Evolutionary conservation across 1,284 basidiomycete species (phyloP).

Genomic region (Leccinum subfulvum): DNA sequence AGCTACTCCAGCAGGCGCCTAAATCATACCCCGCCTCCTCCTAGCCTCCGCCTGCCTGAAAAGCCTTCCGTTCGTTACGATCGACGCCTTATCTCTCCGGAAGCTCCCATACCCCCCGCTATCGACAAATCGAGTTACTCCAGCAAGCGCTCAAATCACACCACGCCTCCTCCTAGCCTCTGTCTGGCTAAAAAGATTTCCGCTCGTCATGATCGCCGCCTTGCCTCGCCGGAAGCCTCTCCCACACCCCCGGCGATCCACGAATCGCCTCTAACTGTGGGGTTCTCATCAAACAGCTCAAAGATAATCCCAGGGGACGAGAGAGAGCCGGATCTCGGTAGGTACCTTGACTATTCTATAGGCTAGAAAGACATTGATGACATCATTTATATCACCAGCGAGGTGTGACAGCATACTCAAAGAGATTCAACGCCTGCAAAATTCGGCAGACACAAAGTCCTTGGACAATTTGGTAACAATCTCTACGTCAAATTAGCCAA

Average conservation of each 20-base stretch:
- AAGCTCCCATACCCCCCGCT: background rate
- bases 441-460: background rate
- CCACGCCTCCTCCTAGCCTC: background rate
- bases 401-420: background rate
- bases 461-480: background rate
- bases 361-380: background rate
- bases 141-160: background rate
- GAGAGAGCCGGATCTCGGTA: background rate
- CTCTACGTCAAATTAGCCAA: background rate
- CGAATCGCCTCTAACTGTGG: background rate
- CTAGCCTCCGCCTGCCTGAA: background rate
- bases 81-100: no score
- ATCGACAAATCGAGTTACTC: background rate
- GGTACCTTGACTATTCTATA: background rate
- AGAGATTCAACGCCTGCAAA: background rate
- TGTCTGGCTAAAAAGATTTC: background rate
- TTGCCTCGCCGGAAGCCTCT: background rate
- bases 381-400: background rate
- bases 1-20: background rate
- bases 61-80: background rate
- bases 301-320: background rate
- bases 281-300: background rate
- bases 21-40: background rate
- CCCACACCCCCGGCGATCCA: background rate
- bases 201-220: background rate